phyloP scores from a whole-genome alignment of 106 monocot genomes.

The Posidonia australis region DNA sequence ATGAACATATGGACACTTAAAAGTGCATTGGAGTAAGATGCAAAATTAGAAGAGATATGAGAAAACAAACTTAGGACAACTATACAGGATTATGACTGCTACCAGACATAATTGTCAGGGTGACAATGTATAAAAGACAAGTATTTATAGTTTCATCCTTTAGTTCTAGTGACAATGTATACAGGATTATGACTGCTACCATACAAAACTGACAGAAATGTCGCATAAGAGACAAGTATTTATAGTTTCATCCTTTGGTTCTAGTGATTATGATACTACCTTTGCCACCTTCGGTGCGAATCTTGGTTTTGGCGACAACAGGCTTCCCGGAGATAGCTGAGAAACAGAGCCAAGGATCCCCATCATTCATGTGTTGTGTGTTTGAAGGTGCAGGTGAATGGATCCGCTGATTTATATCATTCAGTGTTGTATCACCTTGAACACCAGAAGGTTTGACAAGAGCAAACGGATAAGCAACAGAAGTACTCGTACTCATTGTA shows the following conservation, averaged over 20 bases:
- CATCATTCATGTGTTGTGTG: conserved; percentile 20
- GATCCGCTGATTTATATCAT: conserved; percentile 73
- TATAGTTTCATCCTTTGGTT: conserved; percentile 54
- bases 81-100: too few relatives aligned
- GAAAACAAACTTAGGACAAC: too few relatives aligned
- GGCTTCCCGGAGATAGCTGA: conserved; percentile 82
- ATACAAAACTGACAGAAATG: not conserved
- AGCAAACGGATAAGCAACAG: conserved; percentile 70
- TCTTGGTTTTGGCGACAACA: conserved; percentile 65
- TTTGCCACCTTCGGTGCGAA: conserved; percentile 77
- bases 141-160: conserved; percentile 33
- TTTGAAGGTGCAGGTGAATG: conserved; percentile 38
- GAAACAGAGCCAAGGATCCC: conserved; percentile 20
- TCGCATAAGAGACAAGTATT: not conserved
- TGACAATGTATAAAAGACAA: too few relatives aligned
- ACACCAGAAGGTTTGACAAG: conserved; percentile 67
- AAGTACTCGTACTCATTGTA: too few relatives aligned
- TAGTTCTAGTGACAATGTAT: conserved; percentile 76
- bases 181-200: too few relatives aligned
- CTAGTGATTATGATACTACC: conserved; percentile 85
- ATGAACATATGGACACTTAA: too few relatives aligned
- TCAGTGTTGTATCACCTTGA: conserved; percentile 67
- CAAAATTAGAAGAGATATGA: too few relatives aligned
- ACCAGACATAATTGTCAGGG: not conserved
- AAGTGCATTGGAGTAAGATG: too few relatives aligned